Base-by-base conservation (phyloP, 495 filamentous ascomycete genomes). In the Penicillium egyptiacum region DNA sequence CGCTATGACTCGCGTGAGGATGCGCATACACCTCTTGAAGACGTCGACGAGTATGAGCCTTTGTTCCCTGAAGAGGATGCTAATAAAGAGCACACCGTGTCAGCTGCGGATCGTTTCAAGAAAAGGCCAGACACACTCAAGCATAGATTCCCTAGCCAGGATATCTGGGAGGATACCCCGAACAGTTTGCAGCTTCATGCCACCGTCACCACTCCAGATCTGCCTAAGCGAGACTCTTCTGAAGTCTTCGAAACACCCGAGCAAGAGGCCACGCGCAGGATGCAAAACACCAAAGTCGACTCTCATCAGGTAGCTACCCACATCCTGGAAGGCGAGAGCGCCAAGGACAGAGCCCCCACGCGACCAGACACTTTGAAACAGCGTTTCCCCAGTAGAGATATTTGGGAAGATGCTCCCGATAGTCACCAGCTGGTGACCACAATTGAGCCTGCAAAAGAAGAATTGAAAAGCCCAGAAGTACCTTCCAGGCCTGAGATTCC, bases 101-200 rank as follows among this genome's bases (percentile, higher is more conserved):
- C 83, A 10, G 77, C 81, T 22, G 77, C 81, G 5, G 84, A 88
- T 46, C 80, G 83, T 40, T 76, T 86, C 52, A 88, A 86, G 67
- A 65, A 77, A 39, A 82, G 85, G 35, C 84, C 87, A 0, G 83
- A 85, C 43, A 62, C 78, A 33, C 75, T 82, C 57, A 82, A 83
- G 66, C 89, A 90, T 47, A 83, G 88, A 45, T 98, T 98, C 74
- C 94, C 94, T 1, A 96, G 91, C 69, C 85, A 88, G 60, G 94
- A 99, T 68, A 83, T 97, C 37, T 99, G 94, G 94, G 94, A 99
- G 69, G 94, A 99, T 72, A 88, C 92, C 0, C 94, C 94, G 4
- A 89, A 87, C 72, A 93, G 89, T 74, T 77, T 90, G 45, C 86
- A 92, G 62, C 85, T 90, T 55, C 84, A 89, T 30, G 85, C 94